Evolutionary conservation across 2,329 filamentous ascomycete genomes (phyloP), one percentile per base, ranked within the genome.

Genomic region (Fusarium hostae): DNA sequence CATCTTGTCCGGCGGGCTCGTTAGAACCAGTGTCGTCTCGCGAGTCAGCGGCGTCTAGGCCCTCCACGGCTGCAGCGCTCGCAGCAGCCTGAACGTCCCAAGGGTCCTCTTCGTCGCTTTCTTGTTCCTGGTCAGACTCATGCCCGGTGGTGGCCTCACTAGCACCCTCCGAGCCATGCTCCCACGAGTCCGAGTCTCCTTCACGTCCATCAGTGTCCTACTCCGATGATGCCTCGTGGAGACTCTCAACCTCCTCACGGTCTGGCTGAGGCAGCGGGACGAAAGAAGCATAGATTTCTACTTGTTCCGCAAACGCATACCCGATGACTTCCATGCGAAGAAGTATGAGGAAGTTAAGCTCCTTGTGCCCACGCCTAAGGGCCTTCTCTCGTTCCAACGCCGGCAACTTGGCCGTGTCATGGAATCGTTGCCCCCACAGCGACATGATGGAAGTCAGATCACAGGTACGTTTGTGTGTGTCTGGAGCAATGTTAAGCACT

Each of bases 391-490:
- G 57, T 10, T 24, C 15, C 7, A n/a, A 9, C 0, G 8, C 34
- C 2, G 57, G 13, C 30, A 71, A 8, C 52, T 71, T 71, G 30
- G 57, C 51, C 10, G 68, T 71, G 11, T 71, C 39, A 5, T 45
- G 34, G 11, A 63, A 20, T 10, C 26, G 20, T 9, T 26, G 37
- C 5, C 20, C 40, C 62, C 67, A 71, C 22, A 43, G 18, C n/a
- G 52, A 34, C 47, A 44, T 48, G 18, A 26, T 40, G 48, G 2
- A 12, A 12, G 6, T 2, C 9, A 28, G 32, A 4, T 4, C 9
- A n/a, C 48, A 39, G 22, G 2, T 16, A 4, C 20, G 6, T 7
- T 10, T n/a, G 8, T 13, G 1, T 13, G 24, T 9, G 13, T 18
- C 22, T n/a, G 8, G 20, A 37, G 16, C 12, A 35, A 12, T 2